Conservation (phyloP, 1,284 basidiomycete species). For the Serendipita sp. region DNA sequence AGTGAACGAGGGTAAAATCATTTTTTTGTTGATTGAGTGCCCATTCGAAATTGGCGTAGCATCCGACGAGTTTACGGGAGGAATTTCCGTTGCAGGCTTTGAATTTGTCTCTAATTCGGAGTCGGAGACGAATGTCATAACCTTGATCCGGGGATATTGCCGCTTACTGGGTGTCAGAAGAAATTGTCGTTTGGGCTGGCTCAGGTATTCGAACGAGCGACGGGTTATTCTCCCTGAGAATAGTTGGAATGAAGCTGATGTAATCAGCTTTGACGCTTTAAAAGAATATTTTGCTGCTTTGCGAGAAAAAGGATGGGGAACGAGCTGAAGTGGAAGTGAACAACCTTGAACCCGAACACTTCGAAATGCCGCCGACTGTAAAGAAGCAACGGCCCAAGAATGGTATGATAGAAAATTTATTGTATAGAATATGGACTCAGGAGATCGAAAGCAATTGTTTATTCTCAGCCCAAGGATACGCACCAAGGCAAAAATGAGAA, state of each 20-base stretch:
- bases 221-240: too few relatives aligned
- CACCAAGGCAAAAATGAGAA: constrained; percentile 70
- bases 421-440: neutral
- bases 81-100: neutral
- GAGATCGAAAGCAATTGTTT: constrained; percentile 47
- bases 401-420: neutral
- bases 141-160: neutral
- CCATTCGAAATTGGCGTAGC: neutral
- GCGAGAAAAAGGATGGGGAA: neutral
- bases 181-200: too few relatives aligned
- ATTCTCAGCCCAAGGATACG: constrained; percentile 74
- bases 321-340: neutral
- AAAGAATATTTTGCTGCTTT: too few relatives aligned
- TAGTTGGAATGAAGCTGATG: too few relatives aligned
- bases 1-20: neutral
- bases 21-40: neutral
- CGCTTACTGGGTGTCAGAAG: too few relatives aligned
- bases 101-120: neutral
- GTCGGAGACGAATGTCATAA: neutral
- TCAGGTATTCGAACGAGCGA: too few relatives aligned
- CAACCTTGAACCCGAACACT: neutral
- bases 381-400: neutral
- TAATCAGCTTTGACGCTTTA: too few relatives aligned
- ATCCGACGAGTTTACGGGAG: neutral
- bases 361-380: neutral